Evolutionary conservation across 2,329 filamentous ascomycete species (phyloP).

Genomic region (Colletotrichum theobromicola): DNA sequence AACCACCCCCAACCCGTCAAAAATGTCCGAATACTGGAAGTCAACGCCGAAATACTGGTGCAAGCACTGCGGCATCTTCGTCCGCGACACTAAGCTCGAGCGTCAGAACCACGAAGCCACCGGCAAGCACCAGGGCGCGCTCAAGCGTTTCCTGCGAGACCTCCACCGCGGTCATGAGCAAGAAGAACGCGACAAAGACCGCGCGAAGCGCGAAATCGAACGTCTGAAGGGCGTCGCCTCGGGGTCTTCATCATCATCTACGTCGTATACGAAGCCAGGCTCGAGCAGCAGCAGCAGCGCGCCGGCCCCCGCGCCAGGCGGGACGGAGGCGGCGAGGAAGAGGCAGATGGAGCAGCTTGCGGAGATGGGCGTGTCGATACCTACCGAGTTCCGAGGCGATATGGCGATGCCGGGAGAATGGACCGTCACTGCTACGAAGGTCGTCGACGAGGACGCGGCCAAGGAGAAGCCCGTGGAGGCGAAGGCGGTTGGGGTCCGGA

Average conservation of each 20-base stretch:
- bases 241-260: conserved; percentile 36
- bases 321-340: conserved; percentile 72
- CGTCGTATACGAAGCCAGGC: conserved; percentile 33
- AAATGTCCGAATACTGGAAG: conserved; percentile 98
- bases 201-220: conserved; percentile 84
- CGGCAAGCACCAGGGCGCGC: conserved; percentile 79
- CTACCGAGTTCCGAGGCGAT: conserved; percentile 76
- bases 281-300: not conserved
- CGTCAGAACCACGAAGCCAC: conserved; percentile 89
- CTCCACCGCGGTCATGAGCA: conserved; percentile 85
- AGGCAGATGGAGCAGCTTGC: conserved; percentile 87
- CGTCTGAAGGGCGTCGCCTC: conserved; percentile 80
- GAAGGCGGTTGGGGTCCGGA: conserved; percentile 63
- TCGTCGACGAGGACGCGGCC: conserved; percentile 51
- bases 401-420: conserved; percentile 92
- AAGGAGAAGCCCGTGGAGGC: conserved; percentile 47
- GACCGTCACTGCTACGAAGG: conserved; percentile 72
- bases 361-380: conserved; percentile 84
- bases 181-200: conserved; percentile 80
- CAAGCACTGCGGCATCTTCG: conserved; percentile 91
- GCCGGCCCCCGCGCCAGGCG: conserved; percentile 26
- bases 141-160: conserved; percentile 89
- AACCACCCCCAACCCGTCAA: not conserved
- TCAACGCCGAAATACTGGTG: conserved; percentile 98
- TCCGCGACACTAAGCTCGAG: conserved; percentile 92